A percentile compares a stretch with the other conserved stretches of the same genome.
These are phyloP conservation scores for Diphasiastrum complanatum DNA, from an alignment of 83 land plant genomes.

Conservation along the genomic window DNA sequence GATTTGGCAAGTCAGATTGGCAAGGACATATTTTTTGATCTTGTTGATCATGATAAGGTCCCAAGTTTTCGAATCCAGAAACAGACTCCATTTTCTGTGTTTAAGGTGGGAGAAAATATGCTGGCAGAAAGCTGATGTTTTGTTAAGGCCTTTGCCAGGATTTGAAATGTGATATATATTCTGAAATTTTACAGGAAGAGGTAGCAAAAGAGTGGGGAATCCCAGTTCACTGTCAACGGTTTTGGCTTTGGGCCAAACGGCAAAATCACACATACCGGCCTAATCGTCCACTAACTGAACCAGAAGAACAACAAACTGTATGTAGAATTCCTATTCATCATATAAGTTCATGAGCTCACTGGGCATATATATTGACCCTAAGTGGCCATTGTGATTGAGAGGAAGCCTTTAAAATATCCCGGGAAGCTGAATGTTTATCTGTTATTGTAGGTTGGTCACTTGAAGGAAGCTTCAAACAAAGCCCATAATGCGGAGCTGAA, in stretches of 20 bases:
- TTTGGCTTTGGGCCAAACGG: conserved; percentile 68
- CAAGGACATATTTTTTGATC: conserved; percentile 80
- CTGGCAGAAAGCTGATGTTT: no score
- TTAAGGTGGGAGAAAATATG: conserved; percentile 46
- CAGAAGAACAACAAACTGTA: conserved; percentile 53
- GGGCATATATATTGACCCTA: no score
- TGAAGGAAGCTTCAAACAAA: conserved; percentile 79
- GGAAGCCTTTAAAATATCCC: no score
- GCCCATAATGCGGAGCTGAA: conserved; percentile 84
- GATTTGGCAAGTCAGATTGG: conserved; percentile 85
- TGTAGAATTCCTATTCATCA: not conserved
- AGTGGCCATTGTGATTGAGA: no score
- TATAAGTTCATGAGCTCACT: not conserved
- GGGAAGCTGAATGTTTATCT: no score
- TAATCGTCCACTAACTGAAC: conserved; percentile 51
- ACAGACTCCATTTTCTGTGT: conserved; percentile 48
- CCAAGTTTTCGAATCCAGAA: conserved; percentile 75
- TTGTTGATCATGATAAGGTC: conserved; percentile 91
- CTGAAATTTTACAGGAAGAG: conserved; percentile 71
- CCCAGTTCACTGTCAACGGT: conserved; percentile 52
- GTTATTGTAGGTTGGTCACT: conserved; percentile 82
- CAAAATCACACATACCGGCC: conserved; percentile 71
- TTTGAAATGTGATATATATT: no score
- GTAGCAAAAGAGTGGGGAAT: conserved; percentile 71
- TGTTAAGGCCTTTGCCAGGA: no score